These are phyloP conservation scores for Ilex aquifolium DNA, from an alignment of 257 asterid species.

Conservation along the genomic window DNA sequence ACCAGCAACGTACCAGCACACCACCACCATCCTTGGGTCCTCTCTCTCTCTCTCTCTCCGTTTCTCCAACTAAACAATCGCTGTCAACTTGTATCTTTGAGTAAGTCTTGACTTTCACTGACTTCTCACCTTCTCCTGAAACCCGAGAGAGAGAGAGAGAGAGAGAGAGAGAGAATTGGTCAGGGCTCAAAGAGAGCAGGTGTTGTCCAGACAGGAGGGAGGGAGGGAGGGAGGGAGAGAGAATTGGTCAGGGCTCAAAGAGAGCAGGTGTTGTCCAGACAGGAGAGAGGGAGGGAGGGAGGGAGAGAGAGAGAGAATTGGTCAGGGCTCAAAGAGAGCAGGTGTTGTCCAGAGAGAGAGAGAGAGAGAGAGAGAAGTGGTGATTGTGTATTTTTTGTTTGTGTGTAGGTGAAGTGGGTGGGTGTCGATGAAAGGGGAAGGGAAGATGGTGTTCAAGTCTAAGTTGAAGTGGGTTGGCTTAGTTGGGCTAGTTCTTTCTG, in stretches of 20 bases:
- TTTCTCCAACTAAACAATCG: neutral
- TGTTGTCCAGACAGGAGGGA: neutral
- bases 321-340: neutral
- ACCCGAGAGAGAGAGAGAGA: neutral
- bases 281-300: neutral
- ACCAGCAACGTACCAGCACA: neutral
- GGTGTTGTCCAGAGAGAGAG: neutral
- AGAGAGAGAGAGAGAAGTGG: neutral
- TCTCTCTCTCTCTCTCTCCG: neutral
- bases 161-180: neutral
- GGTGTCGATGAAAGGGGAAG: conserved; percentile 43
- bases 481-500: conserved; percentile 70
- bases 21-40: neutral
- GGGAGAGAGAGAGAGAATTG: neutral
- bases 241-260: neutral
- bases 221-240: neutral
- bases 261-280: neutral
- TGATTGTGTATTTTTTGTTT: neutral
- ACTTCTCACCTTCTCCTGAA: neutral
- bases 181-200: neutral
- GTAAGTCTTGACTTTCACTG: neutral
- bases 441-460: conserved; percentile 64
- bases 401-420: conserved; percentile 43
- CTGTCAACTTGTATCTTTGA: too few species aligned
- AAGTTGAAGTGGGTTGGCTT: conserved; percentile 81